These are phyloP conservation scores for Eimeria acervulina DNA, from an alignment of 169 alveolate genomes.

Conservation along the genomic window DNA sequence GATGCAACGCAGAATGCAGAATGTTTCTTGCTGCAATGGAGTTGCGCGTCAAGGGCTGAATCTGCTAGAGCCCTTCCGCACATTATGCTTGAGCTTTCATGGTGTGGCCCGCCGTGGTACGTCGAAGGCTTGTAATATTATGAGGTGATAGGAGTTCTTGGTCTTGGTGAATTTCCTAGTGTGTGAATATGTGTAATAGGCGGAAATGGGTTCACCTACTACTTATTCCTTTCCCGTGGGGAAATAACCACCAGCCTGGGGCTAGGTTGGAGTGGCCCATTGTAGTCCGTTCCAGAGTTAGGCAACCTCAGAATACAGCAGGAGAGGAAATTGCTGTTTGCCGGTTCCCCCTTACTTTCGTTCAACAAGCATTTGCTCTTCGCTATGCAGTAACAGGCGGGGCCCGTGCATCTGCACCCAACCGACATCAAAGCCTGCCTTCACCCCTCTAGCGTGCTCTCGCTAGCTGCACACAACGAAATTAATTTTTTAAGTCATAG, in stretches of 20 bases:
- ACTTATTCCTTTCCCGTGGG: background rate
- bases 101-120: background rate
- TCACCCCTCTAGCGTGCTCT: background rate
- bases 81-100: no score
- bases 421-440: background rate
- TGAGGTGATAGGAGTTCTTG: background rate
- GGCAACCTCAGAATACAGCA: background rate
- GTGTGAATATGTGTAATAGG: background rate
- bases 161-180: background rate
- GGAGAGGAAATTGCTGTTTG: background rate
- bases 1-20: no score
- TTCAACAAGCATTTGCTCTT: background rate
- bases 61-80: no score
- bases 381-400: background rate
- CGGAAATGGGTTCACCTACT: background rate
- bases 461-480: background rate
- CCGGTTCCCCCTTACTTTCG: background rate
- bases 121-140: background rate
- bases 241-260: no score
- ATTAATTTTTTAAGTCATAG: background rate
- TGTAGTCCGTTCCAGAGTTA: background rate
- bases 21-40: background rate
- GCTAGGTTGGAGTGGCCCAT: background rate
- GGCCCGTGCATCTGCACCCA: background rate
- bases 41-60: no score